These are phyloP conservation scores for Colletotrichum spaethianum DNA, from an alignment of 2,329 filamentous ascomycete species.

Conservation along the genomic window DNA sequence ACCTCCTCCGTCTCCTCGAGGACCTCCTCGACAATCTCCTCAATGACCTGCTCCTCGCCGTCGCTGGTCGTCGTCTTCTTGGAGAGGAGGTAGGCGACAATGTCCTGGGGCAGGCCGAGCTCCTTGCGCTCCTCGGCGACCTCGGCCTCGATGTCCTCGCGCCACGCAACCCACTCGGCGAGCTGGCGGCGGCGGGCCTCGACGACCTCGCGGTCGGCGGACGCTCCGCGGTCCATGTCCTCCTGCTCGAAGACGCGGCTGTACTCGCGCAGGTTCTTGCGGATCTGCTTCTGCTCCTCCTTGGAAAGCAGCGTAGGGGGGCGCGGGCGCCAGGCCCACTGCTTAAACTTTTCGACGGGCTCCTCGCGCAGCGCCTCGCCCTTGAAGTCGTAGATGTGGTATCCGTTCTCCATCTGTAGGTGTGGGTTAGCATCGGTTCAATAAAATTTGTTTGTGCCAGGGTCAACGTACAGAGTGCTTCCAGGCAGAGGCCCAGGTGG, in stretches of 20 bases:
- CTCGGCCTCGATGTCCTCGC: slow-evolving; percentile 80
- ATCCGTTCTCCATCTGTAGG: slow-evolving; percentile 95
- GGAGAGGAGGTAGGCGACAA: slow-evolving; percentile 72
- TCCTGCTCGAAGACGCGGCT: slow-evolving; percentile 95
- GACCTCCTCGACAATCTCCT: slow-evolving; percentile 90
- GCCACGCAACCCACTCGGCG: slow-evolving; percentile 91
- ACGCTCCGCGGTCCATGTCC: slow-evolving; percentile 92
- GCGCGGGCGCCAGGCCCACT: slow-evolving; percentile 94
- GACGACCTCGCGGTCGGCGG: slow-evolving; percentile 93
- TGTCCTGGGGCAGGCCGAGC: slow-evolving; percentile 76
- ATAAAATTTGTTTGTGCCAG: background rate
- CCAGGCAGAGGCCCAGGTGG: slow-evolving; percentile 94
- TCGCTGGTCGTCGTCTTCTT: slow-evolving; percentile 68
- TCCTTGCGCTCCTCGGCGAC: slow-evolving; percentile 79
- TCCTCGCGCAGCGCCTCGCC: slow-evolving; percentile 92
- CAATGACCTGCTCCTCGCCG: slow-evolving; percentile 83
- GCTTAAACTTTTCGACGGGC: slow-evolving; percentile 96
- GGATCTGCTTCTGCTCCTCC: slow-evolving; percentile 97
- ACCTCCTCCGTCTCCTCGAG: slow-evolving; percentile 89
- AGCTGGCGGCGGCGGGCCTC: slow-evolving; percentile 87
- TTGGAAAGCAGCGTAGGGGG: slow-evolving; percentile 92
- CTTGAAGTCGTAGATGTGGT: slow-evolving; percentile 97
- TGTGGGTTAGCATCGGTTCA: slow-evolving; percentile 42
- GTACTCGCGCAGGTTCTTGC: slow-evolving; percentile 99
- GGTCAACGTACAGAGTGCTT: slow-evolving; percentile 85